Evolutionary conservation across 1,284 basidiomycete species (phyloP).

Genomic region (Puccinia polysora): DNA sequence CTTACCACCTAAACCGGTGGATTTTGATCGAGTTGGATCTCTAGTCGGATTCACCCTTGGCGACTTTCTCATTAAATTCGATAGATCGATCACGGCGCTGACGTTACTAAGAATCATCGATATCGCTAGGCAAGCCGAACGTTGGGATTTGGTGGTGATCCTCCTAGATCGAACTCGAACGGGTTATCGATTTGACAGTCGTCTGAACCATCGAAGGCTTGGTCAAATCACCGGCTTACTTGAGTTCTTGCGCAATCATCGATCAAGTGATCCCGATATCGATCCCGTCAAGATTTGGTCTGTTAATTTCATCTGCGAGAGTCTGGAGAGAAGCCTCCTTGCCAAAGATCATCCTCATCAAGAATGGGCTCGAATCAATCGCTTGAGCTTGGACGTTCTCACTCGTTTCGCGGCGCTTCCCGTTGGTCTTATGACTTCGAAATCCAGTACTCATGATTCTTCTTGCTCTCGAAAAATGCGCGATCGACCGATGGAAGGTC

Average conservation of each 20-base stretch:
- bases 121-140: slow-evolving; percentile 2
- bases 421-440: neutral
- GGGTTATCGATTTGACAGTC: neutral
- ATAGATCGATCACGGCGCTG: neutral
- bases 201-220: slow-evolving; percentile 2
- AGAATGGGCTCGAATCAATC: slow-evolving; percentile 16
- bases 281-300: slow-evolving; percentile 7
- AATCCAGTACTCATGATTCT: too few relatives aligned
- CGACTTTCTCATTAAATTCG: neutral
- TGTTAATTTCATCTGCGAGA: slow-evolving; percentile 13
- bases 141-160: slow-evolving; percentile 38
- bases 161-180: slow-evolving; percentile 2
- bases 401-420: slow-evolving; percentile 22
- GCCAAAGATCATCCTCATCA: neutral
- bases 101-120: slow-evolving; percentile 31
- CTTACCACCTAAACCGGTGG: neutral
- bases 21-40: neutral
- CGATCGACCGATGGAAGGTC: neutral
- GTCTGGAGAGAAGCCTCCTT: neutral
- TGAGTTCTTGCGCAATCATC: slow-evolving; percentile 4
- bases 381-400: slow-evolving; percentile 28
- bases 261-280: neutral
- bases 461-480: neutral
- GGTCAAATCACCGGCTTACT: slow-evolving; percentile 24
- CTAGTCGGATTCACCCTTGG: neutral